Evolutionary conservation across 1,284 basidiomycete species (phyloP).

Genomic region (Omphalotus olearius): DNA sequence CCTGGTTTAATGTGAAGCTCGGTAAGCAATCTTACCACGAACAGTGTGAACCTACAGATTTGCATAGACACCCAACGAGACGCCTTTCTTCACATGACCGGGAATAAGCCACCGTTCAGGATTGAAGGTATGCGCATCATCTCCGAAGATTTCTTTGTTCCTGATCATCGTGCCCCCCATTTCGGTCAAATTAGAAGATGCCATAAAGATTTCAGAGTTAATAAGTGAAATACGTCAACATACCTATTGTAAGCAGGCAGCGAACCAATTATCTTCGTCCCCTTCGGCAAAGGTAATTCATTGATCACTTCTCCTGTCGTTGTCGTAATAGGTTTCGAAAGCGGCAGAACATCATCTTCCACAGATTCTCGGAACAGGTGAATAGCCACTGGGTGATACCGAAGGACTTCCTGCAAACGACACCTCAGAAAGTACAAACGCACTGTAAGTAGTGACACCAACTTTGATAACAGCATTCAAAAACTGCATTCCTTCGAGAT

Average conservation of each 20-base stretch:
- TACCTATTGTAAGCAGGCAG: constrained; percentile 29
- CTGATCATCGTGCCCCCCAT: constrained; percentile 15
- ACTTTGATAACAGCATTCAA: constrained; percentile 16
- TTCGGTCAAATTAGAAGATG: too few relatives aligned
- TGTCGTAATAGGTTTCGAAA: constrained; percentile 29
- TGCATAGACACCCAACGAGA: constrained; percentile 42
- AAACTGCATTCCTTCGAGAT: constrained; percentile 20
- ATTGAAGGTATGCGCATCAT: constrained; percentile 31
- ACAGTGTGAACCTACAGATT: constrained; percentile 40
- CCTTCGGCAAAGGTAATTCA: constrained; percentile 32
- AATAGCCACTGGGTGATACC: constrained; percentile 31
- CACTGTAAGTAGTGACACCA: constrained; percentile 36
- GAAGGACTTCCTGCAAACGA: constrained; percentile 30
- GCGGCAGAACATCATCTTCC: constrained; percentile 38
- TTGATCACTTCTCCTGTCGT: constrained; percentile 28
- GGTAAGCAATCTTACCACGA: not conserved
- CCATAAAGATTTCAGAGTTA: not conserved
- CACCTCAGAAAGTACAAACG: constrained; percentile 16
- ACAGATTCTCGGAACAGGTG: constrained; percentile 26
- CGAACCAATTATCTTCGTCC: constrained; percentile 29
- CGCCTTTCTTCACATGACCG: constrained; percentile 28
- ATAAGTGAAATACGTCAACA: not conserved
- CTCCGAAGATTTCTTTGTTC: constrained; percentile 28
- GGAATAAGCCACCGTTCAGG: constrained; percentile 46
- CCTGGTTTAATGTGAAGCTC: constrained; percentile 21